phyloP scores from a whole-genome alignment of 768 basidiomycete species.

The Tricholoma saponaceum region DNA sequence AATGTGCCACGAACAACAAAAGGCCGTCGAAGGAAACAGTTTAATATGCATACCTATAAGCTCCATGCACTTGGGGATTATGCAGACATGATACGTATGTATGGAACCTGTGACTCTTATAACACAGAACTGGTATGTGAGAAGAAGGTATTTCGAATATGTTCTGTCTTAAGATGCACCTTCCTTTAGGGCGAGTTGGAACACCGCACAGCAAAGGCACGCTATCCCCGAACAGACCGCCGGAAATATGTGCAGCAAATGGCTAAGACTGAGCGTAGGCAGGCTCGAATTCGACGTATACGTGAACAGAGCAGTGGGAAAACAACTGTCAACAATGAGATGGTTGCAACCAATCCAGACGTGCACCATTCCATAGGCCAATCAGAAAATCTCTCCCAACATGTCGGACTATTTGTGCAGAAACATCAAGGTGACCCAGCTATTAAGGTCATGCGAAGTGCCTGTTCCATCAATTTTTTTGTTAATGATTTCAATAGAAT shows the following conservation, averaged over 20 bases:
- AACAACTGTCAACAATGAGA: not conserved
- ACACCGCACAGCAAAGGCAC: slow-evolving; percentile 10
- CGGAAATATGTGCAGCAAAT: slow-evolving; percentile 8
- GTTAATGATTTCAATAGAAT: not conserved
- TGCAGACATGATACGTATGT: not conserved
- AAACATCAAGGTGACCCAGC: slow-evolving; percentile 11
- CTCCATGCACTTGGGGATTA: not conserved
- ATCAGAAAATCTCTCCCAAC: not conserved
- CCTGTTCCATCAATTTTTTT: no score
- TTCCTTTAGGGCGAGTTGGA: slow-evolving; percentile 11
- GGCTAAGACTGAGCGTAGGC: slow-evolving; percentile 7
- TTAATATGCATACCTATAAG: slow-evolving; percentile 1
- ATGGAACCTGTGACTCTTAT: slow-evolving; percentile 1
- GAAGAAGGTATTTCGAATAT: not conserved
- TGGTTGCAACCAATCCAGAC: not conserved
- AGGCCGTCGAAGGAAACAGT: not conserved
- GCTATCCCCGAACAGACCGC: slow-evolving; percentile 7
- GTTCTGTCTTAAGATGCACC: not conserved
- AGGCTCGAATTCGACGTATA: slow-evolving; percentile 3
- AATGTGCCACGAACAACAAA: not conserved
- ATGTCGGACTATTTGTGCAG: not conserved
- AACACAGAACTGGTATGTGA: not conserved
- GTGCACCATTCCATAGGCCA: not conserved
- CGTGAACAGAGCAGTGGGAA: not conserved
- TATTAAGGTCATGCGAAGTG: not conserved